These are phyloP conservation scores for Clarireedia monteithiana DNA, from an alignment of 2,329 filamentous ascomycete species.

Conservation along the genomic window DNA sequence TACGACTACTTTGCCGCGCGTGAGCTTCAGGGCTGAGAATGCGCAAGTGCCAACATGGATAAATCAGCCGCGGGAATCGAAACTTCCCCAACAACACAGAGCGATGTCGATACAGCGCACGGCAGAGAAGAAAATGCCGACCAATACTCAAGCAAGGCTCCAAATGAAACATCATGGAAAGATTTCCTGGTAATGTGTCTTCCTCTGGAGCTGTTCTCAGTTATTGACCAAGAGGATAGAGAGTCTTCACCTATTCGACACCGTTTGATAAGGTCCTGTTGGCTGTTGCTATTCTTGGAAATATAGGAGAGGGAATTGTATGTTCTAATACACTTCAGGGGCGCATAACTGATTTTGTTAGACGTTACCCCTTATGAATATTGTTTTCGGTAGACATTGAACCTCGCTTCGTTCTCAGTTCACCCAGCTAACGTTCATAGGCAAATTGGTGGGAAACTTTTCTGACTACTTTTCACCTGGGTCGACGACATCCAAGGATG, in stretches of 20 bases:
- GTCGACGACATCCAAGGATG: constrained; percentile 28
- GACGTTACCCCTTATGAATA: constrained; percentile 53
- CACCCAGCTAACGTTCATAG: constrained; percentile 4
- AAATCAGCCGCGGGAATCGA: not conserved
- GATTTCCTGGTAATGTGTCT: constrained; percentile 17
- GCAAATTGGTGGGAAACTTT: constrained; percentile 25
- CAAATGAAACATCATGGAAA: constrained; percentile 18
- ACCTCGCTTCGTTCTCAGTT: not conserved
- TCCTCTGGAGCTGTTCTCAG: not conserved
- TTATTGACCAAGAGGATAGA: constrained; percentile 11
- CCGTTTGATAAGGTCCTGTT: constrained; percentile 19
- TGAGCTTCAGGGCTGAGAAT: not conserved
- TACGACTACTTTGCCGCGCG: not conserved
- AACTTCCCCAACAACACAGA: not conserved
- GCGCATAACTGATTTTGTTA: constrained; percentile 12
- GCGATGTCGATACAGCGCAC: not conserved
- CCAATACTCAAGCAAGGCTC: constrained; percentile 1
- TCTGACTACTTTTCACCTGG: constrained; percentile 28
- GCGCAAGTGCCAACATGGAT: not conserved
- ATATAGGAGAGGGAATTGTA: constrained; percentile 24
- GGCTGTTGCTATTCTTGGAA: constrained; percentile 13
- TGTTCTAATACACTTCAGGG: not conserved
- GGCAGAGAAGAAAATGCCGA: not conserved
- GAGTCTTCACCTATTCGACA: constrained; percentile 25
- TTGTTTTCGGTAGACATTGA: constrained; percentile 43